These are phyloP conservation scores for Hyaloscypha finlandica DNA, from an alignment of 495 filamentous ascomycete genomes.

Conservation along the genomic window DNA sequence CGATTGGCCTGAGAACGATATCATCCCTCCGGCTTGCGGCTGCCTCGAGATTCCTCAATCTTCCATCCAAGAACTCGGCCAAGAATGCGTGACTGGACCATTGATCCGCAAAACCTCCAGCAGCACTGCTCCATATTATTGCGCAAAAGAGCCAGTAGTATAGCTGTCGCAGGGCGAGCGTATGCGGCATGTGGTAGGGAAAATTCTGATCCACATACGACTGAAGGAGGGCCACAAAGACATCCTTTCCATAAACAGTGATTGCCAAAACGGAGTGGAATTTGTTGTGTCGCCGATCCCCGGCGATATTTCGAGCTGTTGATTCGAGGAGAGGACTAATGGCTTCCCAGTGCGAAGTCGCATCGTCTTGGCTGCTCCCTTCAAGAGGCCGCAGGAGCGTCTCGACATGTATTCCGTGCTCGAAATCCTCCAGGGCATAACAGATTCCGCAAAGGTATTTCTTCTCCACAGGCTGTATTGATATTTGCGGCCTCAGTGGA, in stretches of 20 bases:
- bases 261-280: background rate
- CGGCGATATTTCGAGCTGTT: background rate
- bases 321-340: background rate
- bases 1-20: background rate
- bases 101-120: background rate
- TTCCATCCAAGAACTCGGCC: background rate
- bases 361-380: background rate
- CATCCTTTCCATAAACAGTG: background rate
- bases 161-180: background rate
- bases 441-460: background rate
- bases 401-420: background rate
- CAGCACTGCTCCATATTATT: background rate
- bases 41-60: background rate
- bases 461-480: background rate
- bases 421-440: background rate
- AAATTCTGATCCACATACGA: background rate
- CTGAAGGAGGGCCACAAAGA: background rate
- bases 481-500: background rate
- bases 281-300: constrained; percentile 1
- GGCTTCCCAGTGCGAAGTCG: background rate
- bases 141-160: constrained; percentile 5
- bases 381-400: background rate
- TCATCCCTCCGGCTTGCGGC: background rate
- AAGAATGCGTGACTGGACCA: background rate
- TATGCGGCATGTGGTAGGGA: constrained; percentile 3